phyloP scores from a whole-genome alignment of 768 basidiomycete species.

The Naematelia aurantialba region DNA sequence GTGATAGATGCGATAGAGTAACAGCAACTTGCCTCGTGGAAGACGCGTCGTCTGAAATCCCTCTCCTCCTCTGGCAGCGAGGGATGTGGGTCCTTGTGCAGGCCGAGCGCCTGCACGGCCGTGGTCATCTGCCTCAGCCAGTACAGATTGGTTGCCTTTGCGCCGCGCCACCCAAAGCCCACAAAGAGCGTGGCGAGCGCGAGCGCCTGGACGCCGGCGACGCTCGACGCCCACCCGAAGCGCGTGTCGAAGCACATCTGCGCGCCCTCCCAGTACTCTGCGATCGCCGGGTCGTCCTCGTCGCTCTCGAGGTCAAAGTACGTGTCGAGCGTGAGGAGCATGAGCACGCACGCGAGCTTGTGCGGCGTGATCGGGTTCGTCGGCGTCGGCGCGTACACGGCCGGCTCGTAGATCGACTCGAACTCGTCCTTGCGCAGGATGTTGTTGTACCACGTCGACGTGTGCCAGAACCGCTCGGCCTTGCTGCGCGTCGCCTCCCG shows the following conservation, averaged over 20 bases:
- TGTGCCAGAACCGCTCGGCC: conserved; percentile 26
- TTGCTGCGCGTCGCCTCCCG: conserved; percentile 25
- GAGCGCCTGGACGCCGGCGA: conserved; percentile 44
- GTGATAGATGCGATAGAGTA: neutral
- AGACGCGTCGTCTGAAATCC: conserved; percentile 37
- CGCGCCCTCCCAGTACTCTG: conserved; percentile 35
- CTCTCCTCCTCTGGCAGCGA: conserved; percentile 33
- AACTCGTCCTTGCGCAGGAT: conserved; percentile 37
- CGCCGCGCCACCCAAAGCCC: conserved; percentile 42
- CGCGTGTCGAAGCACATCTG: conserved; percentile 43
- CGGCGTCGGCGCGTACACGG: conserved; percentile 39
- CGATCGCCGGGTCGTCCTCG: conserved; percentile 29
- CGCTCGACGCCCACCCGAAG: conserved; percentile 39
- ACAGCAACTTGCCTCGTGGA: conserved; percentile 32
- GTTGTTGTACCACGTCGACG: conserved; percentile 35
- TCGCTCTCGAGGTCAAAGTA: conserved; percentile 35
- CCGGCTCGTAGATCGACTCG: conserved; percentile 36
- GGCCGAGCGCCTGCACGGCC: conserved; percentile 27
- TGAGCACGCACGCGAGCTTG: conserved; percentile 42
- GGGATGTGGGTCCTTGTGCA: conserved; percentile 41
- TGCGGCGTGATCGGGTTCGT: conserved; percentile 41
- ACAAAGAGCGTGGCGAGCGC: conserved; percentile 37
- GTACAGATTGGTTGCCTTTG: conserved; percentile 37
- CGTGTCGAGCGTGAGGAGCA: conserved; percentile 33
- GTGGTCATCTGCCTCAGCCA: conserved; percentile 42